Conservation (phyloP, 371 early-diverging fungal species). For the Apophysomyces elegans region DNA sequence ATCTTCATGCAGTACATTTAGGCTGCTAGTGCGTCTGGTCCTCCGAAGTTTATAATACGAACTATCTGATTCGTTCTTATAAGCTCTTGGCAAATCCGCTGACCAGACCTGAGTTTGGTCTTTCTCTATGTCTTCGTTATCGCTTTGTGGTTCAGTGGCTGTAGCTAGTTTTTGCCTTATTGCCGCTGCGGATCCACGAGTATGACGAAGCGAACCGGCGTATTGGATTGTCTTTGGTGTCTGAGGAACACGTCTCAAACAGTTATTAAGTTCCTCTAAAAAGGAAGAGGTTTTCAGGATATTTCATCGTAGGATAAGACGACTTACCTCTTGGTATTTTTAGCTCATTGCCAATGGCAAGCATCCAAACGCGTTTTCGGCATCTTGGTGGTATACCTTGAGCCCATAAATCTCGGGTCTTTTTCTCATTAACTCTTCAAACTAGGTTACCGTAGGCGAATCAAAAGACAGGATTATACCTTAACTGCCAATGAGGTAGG, state of each 20-base stretch:
- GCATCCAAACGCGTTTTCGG: conserved; percentile 45
- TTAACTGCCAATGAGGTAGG: conserved; percentile 46
- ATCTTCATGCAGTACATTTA: conserved; percentile 44
- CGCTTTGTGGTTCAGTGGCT: background rate
- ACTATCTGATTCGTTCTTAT: conserved; percentile 6
- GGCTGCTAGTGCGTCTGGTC: conserved; percentile 46
- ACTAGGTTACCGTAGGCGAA: background rate
- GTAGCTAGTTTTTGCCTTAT: background rate
- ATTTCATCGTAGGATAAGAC: background rate
- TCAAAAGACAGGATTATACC: conserved; percentile 14
- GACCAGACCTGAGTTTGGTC: background rate
- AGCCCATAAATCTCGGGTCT: conserved; percentile 42
- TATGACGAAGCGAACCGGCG: background rate
- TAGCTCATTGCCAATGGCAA: conserved; percentile 47
- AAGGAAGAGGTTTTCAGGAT: background rate
- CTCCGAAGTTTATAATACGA: conserved; percentile 22
- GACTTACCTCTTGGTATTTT: conserved; percentile 37
- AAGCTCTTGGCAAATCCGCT: background rate
- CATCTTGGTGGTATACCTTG: conserved; percentile 55
- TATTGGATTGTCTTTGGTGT: background rate
- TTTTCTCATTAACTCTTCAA: conserved; percentile 33
- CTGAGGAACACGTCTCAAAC: conserved; percentile 14
- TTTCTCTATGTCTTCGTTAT: background rate
- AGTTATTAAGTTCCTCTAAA: conserved; percentile 14
- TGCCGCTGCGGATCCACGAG: background rate